phyloP scores from a whole-genome alignment of 495 filamentous ascomycete species.

The Penicillium cataractarum region DNA sequence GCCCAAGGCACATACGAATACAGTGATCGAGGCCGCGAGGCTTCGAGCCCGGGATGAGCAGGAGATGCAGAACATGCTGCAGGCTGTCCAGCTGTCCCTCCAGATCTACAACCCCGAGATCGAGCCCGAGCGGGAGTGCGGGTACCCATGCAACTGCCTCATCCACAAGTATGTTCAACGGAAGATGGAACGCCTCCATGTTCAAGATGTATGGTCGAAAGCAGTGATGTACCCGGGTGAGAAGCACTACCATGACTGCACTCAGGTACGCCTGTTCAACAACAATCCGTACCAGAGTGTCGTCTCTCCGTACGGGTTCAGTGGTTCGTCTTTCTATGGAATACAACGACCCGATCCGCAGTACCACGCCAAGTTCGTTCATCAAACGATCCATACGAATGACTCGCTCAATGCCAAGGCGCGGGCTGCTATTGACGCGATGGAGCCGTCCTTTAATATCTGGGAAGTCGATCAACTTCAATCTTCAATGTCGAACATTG shows the following conservation, averaged over 20 bases:
- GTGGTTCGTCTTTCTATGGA: conserved; percentile 11
- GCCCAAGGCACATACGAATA: conserved; percentile 1
- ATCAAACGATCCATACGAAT: conserved; percentile 35
- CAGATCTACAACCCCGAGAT: conserved; percentile 51
- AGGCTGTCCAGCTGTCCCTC: conserved; percentile 36
- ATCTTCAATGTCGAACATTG: conserved; percentile 30
- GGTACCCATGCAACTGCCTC: conserved; percentile 34
- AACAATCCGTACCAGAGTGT: conserved; percentile 42
- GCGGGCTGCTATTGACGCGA: conserved; percentile 36
- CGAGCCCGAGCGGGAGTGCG: conserved; percentile 50
- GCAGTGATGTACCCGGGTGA: conserved; percentile 56
- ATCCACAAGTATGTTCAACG: conserved; percentile 36
- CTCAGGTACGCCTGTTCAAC: conserved; percentile 23
- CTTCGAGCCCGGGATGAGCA: conserved; percentile 20
- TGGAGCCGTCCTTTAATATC: conserved; percentile 44
- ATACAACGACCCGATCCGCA: conserved; percentile 23
- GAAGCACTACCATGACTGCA: conserved; percentile 43
- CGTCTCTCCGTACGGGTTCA: conserved; percentile 29
- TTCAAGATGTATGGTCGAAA: conserved; percentile 48
- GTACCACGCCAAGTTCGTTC: conserved; percentile 34
- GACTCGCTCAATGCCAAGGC: conserved; percentile 39
- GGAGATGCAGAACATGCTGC: conserved; percentile 46
- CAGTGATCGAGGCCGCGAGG: background rate
- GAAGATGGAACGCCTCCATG: conserved; percentile 38
- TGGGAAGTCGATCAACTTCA: conserved; percentile 37